Base-by-base conservation (phyloP, 176 grass and related monocot species). In the Aegilops sharonensis region DNA sequence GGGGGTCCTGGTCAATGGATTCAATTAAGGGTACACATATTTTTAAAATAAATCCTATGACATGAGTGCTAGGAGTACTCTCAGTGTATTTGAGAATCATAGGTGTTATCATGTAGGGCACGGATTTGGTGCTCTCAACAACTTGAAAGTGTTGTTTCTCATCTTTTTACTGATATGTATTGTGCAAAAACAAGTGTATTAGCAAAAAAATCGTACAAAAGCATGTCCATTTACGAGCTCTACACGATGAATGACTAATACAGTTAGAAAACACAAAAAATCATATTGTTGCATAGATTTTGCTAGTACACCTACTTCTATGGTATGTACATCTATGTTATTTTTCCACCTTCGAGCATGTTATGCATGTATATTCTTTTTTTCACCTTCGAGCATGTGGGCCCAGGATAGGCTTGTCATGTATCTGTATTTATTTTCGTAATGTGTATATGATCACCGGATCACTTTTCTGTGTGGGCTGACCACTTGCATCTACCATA, bases 391-490 rank as follows among this genome's bases (percentile, higher is more conserved):
- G 56, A 59, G 56, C 56, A 59, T 59, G 60, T 63, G 65, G 30
- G 27, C 17, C 47, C 45, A 32, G 74, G 27, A 17, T 52, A 52
- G 27, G 8, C 8, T 84, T 71, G 71, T 62, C 69, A 76, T 17
- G 9, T 54, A 68, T 68, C 43, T 64, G 5, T 60, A 34, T 74
- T 84, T 47, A 43, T 66, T 50, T 74, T 31, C 14, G 4, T 79
- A 25, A 10, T 61, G 29, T 20, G 5, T 71, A 25, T 63, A 63
- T 54, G n/a, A 65, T 17, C 13, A 72, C 29, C 72, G 15, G 20
- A 29, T 21, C 40, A 81, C 8, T 73, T 59, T 54, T 72, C 25
- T 85, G 18, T 62, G 39, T 75, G 80, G 68, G 66, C 47, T 85
- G 64, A 89, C 25, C 6, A 20, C 21, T 73, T 74, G 29, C 35